Percentiles rank a stretch among this genome's conserved stretches.
phyloP scores from a whole-genome alignment of 768 basidiomycete species.

The Lentinula raphanica region DNA sequence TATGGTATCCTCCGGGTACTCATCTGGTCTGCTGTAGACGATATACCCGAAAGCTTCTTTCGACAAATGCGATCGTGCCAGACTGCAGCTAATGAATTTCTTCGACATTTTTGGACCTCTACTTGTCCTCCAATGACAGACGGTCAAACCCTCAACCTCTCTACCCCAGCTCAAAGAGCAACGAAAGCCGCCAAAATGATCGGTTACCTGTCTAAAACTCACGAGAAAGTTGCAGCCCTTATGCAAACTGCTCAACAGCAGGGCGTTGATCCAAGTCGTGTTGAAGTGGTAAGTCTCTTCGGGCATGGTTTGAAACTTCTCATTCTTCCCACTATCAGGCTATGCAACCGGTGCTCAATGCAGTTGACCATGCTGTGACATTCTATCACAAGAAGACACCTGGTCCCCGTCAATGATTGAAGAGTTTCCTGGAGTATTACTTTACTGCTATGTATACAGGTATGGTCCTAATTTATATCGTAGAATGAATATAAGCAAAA shows the following conservation, averaged over 20 bases:
- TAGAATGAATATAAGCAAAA: constrained; percentile 8
- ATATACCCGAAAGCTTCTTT: constrained; percentile 74
- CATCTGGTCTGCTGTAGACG: constrained; percentile 40
- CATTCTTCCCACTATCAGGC: constrained; percentile 37
- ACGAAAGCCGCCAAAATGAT: constrained; percentile 87
- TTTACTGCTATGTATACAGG: constrained; percentile 5
- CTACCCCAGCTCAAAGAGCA: constrained; percentile 64
- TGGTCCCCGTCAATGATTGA: constrained; percentile 8
- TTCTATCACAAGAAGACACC: constrained; percentile 45
- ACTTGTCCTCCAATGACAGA: constrained; percentile 73
- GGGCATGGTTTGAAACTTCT: not conserved
- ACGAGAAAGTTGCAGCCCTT: constrained; percentile 78
- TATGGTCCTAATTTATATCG: constrained; percentile 5
- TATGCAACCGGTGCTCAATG: constrained; percentile 69
- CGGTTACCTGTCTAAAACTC: constrained; percentile 71
- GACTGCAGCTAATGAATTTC: constrained; percentile 90
- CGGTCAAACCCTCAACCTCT: constrained; percentile 38
- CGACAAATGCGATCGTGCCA: constrained; percentile 86
- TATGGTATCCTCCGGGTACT: not conserved
- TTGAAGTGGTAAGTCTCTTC: constrained; percentile 53
- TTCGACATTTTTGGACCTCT: constrained; percentile 93
- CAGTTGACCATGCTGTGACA: constrained; percentile 66
- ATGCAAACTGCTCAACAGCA: constrained; percentile 54
- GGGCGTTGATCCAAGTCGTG: constrained; percentile 55
- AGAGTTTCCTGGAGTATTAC: not conserved